phyloP scores from a whole-genome alignment of 768 basidiomycete genomes.

The Ephemerocybe angulata region DNA sequence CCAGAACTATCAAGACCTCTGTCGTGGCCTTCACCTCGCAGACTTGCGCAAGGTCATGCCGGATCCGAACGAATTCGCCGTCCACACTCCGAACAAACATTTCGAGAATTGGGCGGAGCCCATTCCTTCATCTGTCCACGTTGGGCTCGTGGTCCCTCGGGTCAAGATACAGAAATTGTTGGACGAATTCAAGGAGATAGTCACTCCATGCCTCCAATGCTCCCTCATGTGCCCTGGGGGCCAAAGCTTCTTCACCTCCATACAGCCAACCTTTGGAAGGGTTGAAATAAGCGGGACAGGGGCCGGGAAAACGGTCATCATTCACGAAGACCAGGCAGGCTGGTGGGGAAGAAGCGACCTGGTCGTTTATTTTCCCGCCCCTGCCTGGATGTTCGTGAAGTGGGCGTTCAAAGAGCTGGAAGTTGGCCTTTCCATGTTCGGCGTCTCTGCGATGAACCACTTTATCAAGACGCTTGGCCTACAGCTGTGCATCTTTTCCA shows the following conservation, averaged over 20 bases:
- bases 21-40: slow-evolving; percentile 37
- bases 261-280: slow-evolving; percentile 32
- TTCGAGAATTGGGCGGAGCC: slow-evolving; percentile 27
- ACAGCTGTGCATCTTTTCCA: slow-evolving; percentile 22
- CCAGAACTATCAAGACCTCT: slow-evolving; percentile 44
- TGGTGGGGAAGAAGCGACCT: slow-evolving; percentile 31
- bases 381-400: slow-evolving; percentile 27
- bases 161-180: slow-evolving; percentile 23
- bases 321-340: slow-evolving; percentile 29
- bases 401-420: slow-evolving; percentile 12
- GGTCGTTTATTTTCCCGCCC: slow-evolving; percentile 32
- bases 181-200: slow-evolving; percentile 14
- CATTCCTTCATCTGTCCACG: slow-evolving; percentile 31
- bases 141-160: slow-evolving; percentile 33
- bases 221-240: slow-evolving; percentile 15
- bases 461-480: slow-evolving; percentile 25
- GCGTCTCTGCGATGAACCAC: slow-evolving; percentile 6
- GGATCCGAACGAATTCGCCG: neutral
- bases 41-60: slow-evolving; percentile 27
- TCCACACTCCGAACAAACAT: slow-evolving; percentile 16
- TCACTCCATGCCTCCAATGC: slow-evolving; percentile 34
- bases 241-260: slow-evolving; percentile 30
- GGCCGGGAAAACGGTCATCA: slow-evolving; percentile 11
- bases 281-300: neutral
- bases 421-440: slow-evolving; percentile 27